Conservation (phyloP, 768 basidiomycete species). For the Chlorophyllum brunneum region DNA sequence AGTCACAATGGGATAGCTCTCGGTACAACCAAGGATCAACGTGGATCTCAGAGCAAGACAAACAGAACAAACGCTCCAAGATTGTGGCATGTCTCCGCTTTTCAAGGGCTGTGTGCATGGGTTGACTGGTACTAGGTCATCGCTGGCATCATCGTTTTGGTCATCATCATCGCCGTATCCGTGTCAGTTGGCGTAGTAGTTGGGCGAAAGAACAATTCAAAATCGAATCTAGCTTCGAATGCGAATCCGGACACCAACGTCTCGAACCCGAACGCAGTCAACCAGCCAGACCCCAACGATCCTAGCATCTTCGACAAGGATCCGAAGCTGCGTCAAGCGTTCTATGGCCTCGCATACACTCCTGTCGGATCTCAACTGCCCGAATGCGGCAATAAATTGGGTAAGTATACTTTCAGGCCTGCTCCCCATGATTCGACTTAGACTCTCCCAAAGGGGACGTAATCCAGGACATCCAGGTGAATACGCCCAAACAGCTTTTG, state of each 20-base stretch:
- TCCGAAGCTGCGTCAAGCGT: slow-evolving; percentile 60
- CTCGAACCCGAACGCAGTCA: slow-evolving; percentile 14
- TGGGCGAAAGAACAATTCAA: not conserved
- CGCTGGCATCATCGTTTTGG: not conserved
- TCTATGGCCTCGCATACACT: slow-evolving; percentile 89
- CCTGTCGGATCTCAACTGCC: slow-evolving; percentile 72
- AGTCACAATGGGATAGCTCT: slow-evolving; percentile 6
- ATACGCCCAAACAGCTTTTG: not conserved
- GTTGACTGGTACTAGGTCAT: no score
- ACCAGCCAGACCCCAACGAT: slow-evolving; percentile 48
- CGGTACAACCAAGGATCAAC: slow-evolving; percentile 7
- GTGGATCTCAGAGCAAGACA: not conserved
- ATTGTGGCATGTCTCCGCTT: slow-evolving; percentile 4
- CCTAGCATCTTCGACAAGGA: slow-evolving; percentile 78
- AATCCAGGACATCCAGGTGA: slow-evolving; percentile 69
- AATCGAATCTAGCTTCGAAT: not conserved
- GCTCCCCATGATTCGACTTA: not conserved
- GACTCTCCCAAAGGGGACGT: slow-evolving; percentile 40
- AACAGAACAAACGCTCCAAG: slow-evolving; percentile 10
- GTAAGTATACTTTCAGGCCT: slow-evolving; percentile 22
- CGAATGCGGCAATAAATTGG: slow-evolving; percentile 53
- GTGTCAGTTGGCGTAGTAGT: slow-evolving; percentile 7
- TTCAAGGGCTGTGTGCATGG: no score
- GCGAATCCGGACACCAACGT: not conserved
- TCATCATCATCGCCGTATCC: slow-evolving; percentile 5